Percentiles rank a stretch among this genome's conserved stretches.
Evolutionary conservation across 2,329 filamentous ascomycete genomes (phyloP).

Genomic region (Alternaria novae-zelandiae): DNA sequence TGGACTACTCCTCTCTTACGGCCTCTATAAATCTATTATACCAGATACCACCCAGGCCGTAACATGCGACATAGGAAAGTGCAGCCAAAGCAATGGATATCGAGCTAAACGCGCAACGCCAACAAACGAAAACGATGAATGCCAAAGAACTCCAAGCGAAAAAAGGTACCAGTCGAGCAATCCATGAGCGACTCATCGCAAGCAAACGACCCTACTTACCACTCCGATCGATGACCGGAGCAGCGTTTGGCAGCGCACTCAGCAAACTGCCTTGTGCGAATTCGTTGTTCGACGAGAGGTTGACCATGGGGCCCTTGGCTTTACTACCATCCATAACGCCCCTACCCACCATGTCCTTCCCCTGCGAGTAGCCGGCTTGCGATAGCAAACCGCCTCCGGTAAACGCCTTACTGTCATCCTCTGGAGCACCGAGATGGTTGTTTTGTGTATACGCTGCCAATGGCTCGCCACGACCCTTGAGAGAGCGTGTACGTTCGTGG

Average conservation of each 20-base stretch:
- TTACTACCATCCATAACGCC: slow-evolving; percentile 55
- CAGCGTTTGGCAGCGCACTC: slow-evolving; percentile 48
- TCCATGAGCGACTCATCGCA: not conserved
- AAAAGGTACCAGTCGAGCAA: not conserved
- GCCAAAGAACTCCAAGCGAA: not conserved
- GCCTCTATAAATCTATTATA: not conserved
- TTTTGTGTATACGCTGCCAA: slow-evolving; percentile 43
- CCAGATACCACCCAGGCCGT: slow-evolving; percentile 3
- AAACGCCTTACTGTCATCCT: slow-evolving; percentile 49
- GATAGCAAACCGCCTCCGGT: slow-evolving; percentile 55
- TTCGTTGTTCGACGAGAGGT: slow-evolving; percentile 49
- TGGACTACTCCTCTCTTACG: not conserved
- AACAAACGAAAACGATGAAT: not conserved
- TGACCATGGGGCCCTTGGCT: slow-evolving; percentile 54
- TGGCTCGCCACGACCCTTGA: slow-evolving; percentile 44
- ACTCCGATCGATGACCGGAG: slow-evolving; percentile 48
- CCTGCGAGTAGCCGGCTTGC: slow-evolving; percentile 49
- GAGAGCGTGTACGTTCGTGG: slow-evolving; percentile 42
- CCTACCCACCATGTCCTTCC: slow-evolving; percentile 47
- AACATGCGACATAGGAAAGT: not conserved
- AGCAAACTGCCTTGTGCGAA: slow-evolving; percentile 59
- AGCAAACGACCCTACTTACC: slow-evolving; percentile 22
- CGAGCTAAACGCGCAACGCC: not conserved
- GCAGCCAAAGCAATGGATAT: slow-evolving; percentile 1
- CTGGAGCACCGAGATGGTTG: slow-evolving; percentile 38